These are phyloP conservation scores for Gliomastix tumulicola DNA, from an alignment of 2,329 filamentous ascomycete species.

Conservation along the genomic window DNA sequence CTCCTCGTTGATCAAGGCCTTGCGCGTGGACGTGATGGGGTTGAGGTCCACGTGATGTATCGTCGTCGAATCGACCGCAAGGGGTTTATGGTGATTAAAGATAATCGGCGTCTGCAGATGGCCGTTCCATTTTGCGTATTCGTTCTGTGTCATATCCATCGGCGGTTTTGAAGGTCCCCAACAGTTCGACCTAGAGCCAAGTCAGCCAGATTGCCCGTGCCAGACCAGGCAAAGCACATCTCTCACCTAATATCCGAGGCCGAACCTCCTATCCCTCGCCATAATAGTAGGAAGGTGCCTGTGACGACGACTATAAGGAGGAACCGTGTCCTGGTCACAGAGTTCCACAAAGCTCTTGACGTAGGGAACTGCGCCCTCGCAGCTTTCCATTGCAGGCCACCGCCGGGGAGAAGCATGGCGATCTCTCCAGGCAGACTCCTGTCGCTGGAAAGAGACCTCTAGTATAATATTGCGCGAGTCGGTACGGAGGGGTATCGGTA, in stretches of 20 bases:
- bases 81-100: slow-evolving; percentile 89
- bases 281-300: slow-evolving; percentile 72
- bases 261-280: slow-evolving; percentile 75
- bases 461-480: too few relatives aligned
- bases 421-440: too few relatives aligned
- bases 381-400: slow-evolving; percentile 87
- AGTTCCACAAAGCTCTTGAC: slow-evolving; percentile 61
- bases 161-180: slow-evolving; percentile 94
- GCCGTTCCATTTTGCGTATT: slow-evolving; percentile 81
- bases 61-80: slow-evolving; percentile 73
- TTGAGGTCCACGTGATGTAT: slow-evolving; percentile 84
- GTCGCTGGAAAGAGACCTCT: too few relatives aligned
- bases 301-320: slow-evolving; percentile 65
- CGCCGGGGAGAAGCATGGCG: slow-evolving; percentile 84
- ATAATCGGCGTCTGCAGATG: slow-evolving; percentile 89
- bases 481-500: too few relatives aligned
- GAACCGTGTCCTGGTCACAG: slow-evolving; percentile 72
- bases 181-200: slow-evolving; percentile 99
- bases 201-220: too few relatives aligned
- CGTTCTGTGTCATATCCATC: slow-evolving; percentile 89
- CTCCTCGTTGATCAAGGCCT: slow-evolving; percentile 76
- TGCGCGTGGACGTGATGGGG: slow-evolving; percentile 69
- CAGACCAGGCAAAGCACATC: too few relatives aligned
- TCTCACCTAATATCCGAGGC: slow-evolving; percentile 83
- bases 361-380: slow-evolving; percentile 74